Conservation (phyloP, 1,284 basidiomycete species). For the Naganishia sp. region DNA sequence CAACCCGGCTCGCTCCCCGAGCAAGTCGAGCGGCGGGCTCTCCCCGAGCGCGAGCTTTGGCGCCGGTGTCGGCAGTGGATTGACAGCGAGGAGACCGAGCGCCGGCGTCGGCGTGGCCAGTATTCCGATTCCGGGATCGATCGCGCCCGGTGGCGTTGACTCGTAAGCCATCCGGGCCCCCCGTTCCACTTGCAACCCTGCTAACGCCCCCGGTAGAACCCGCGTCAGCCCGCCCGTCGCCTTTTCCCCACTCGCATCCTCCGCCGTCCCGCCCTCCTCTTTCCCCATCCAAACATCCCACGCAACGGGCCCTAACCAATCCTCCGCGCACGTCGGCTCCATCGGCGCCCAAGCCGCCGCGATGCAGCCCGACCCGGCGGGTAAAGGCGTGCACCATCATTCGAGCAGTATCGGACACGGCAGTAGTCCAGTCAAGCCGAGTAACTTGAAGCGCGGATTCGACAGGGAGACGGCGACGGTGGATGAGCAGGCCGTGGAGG, state of each 20-base stretch:
- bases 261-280: conserved; percentile 28
- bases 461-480: background rate
- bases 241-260: conserved; percentile 21
- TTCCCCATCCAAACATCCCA: conserved; percentile 29
- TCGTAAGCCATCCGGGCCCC: conserved; percentile 9
- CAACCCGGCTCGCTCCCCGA: conserved; percentile 11
- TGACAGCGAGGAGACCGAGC: conserved; percentile 14
- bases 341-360: conserved; percentile 9
- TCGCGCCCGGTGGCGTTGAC: conserved; percentile 5
- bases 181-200: background rate
- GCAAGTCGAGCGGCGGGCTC: conserved; percentile 16
- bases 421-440: conserved; percentile 28
- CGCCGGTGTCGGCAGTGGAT: conserved; percentile 8
- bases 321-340: conserved; percentile 15
- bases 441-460: conserved; percentile 26
- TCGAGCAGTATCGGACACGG: conserved; percentile 9
- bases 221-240: conserved; percentile 25
- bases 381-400: conserved; percentile 10
- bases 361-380: background rate
- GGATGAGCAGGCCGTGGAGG: conserved; percentile 21
- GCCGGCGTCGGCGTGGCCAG: conserved; percentile 7
- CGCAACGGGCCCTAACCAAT: conserved; percentile 4
- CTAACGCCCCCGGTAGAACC: background rate
- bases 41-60: conserved; percentile 29
- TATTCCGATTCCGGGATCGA: conserved; percentile 16